Percentiles rank a stretch among this genome's conserved stretches.
These are phyloP conservation scores for Megacollybia platyphylla DNA, from an alignment of 1,284 basidiomycete species.

Conservation along the genomic window DNA sequence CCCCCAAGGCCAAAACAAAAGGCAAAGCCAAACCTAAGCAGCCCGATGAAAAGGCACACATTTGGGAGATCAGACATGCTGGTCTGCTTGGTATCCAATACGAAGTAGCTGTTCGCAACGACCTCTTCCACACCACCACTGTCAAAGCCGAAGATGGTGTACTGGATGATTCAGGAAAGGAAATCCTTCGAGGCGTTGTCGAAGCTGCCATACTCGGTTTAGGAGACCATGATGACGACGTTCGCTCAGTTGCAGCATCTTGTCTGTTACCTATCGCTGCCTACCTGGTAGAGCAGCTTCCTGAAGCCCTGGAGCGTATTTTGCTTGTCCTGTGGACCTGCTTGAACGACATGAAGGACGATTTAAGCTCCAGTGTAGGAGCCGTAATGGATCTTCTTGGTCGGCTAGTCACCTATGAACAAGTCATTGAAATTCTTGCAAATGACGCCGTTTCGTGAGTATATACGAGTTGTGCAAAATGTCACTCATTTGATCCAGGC, in stretches of 20 bases:
- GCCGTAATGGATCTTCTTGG: conserved; percentile 95
- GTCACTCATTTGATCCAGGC: conserved; percentile 22
- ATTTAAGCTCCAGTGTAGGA: conserved; percentile 92
- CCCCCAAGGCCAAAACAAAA: conserved; percentile 21
- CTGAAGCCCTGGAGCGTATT: conserved; percentile 61
- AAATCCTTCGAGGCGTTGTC: conserved; percentile 66
- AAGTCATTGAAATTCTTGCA: conserved; percentile 69
- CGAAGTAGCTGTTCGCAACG: conserved; percentile 86
- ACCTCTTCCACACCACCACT: conserved; percentile 49
- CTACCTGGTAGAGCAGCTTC: conserved; percentile 68
- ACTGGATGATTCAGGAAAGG: conserved; percentile 25
- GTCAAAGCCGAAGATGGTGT: conserved; percentile 22
- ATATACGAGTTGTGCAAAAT: neutral
- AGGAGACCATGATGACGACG: conserved; percentile 90
- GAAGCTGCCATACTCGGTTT: conserved; percentile 88
- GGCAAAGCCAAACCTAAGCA: conserved; percentile 2
- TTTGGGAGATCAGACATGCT: conserved; percentile 97
- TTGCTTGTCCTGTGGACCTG: conserved; percentile 88
- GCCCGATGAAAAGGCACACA: conserved; percentile 46
- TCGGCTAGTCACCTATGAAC: conserved; percentile 67
- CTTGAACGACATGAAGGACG: conserved; percentile 89
- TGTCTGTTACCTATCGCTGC: conserved; percentile 81
- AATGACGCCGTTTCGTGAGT: conserved; percentile 57
- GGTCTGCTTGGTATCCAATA: conserved; percentile 96
- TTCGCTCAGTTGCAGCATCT: conserved; percentile 89